These are phyloP conservation scores for Crithidia sp. DNA, from an alignment of 208 protist species.

Conservation along the genomic window DNA sequence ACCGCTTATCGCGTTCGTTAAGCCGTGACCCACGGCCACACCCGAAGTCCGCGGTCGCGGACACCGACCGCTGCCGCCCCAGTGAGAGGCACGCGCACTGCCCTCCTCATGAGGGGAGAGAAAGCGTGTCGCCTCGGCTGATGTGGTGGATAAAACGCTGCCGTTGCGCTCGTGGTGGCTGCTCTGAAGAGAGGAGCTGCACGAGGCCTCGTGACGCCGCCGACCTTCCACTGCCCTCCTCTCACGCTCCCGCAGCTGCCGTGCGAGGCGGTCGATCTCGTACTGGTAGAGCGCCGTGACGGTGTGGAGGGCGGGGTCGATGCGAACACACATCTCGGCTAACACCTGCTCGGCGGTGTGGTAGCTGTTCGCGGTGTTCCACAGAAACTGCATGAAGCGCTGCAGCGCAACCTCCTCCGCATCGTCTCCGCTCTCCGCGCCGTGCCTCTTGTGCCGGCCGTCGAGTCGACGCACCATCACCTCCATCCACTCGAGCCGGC, in stretches of 20 bases:
- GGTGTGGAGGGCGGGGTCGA: constrained; percentile 13
- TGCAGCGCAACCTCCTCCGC: constrained; percentile 4
- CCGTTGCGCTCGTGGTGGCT: constrained; percentile 2
- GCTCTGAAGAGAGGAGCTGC: neutral
- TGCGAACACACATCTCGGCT: constrained; percentile 6
- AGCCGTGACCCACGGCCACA: neutral
- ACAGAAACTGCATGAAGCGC: constrained; percentile 26
- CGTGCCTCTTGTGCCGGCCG: neutral
- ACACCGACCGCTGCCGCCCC: neutral
- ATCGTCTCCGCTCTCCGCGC: neutral
- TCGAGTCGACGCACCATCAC: neutral
- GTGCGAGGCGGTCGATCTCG: constrained; percentile 21
- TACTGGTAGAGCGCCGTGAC: constrained; percentile 28
- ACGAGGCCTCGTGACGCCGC: neutral
- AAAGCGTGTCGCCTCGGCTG: no score
- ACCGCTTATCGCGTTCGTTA: neutral
- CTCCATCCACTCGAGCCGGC: constrained; percentile 27
- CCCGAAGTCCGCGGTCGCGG: neutral
- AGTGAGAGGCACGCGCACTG: neutral
- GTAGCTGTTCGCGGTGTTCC: constrained; percentile 20
- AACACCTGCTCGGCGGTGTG: constrained; percentile 11
- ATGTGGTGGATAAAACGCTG: no score
- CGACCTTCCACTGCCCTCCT: neutral
- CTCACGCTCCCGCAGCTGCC: constrained; percentile 22
- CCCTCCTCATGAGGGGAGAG: neutral